Conservation (phyloP, 2,329 filamentous ascomycete genomes). For the Fusarium sterilihyphosum region DNA sequence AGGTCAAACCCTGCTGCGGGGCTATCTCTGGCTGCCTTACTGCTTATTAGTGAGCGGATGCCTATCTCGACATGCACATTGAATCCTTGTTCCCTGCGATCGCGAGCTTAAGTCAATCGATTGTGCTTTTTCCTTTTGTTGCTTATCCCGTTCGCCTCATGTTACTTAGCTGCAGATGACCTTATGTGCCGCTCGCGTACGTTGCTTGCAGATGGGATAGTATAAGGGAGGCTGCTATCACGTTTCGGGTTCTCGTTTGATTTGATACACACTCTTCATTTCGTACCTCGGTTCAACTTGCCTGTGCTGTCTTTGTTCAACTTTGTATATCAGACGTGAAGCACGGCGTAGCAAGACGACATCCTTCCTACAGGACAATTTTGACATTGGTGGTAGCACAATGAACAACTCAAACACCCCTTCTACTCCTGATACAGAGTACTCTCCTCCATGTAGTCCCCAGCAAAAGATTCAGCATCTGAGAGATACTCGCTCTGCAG, state of each 20-base stretch:
- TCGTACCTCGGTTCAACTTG: conserved; percentile 9
- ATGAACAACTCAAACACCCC: conserved; percentile 41
- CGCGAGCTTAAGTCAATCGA: not conserved
- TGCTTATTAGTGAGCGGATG: conserved; percentile 12
- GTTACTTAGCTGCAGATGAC: conserved; percentile 16
- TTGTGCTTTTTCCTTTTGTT: not conserved
- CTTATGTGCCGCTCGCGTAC: conserved; percentile 18
- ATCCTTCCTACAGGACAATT: not conserved
- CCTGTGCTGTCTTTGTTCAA: not conserved
- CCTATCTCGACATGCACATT: conserved; percentile 16
- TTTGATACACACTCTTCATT: not conserved
- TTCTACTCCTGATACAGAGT: conserved; percentile 61
- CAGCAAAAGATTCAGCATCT: conserved; percentile 49
- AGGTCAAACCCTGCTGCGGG: not conserved
- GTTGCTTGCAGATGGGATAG: not conserved
- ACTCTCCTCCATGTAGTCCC: conserved; percentile 58
- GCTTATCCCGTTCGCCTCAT: conserved; percentile 6
- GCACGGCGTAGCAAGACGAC: not conserved
- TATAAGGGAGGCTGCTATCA: conserved; percentile 17
- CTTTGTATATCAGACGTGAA: not conserved
- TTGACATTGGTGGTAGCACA: not conserved
- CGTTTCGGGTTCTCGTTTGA: not conserved
- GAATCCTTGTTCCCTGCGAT: conserved; percentile 30
- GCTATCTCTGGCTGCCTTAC: not conserved
- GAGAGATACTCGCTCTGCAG: conserved; percentile 53